Base-by-base conservation (phyloP, 176 grass and related monocot species). In the Phoenix dactylifera region DNA sequence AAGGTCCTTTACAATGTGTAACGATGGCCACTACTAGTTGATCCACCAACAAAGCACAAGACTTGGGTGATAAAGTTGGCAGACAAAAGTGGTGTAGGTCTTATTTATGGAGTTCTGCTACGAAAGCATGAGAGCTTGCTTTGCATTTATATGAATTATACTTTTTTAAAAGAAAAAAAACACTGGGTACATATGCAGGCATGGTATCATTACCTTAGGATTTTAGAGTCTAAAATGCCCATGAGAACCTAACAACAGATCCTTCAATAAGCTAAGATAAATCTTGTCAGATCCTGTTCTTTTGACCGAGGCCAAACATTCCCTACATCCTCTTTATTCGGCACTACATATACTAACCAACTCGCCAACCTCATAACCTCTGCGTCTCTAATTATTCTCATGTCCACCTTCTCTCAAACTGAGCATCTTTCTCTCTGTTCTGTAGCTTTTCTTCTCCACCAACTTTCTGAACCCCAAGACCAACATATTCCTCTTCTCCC, bases 361-460 rank as follows among this genome's bases (percentile, higher is more conserved):
- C 53, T 68, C 26, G 44, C 51, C 65, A 68, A n/a, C 16, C 25
- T 30, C 15, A 60, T 15, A 30, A 12, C n/a, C 58, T 15, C 30
- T n/a, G 25, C n/a, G 16, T 29, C 30, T 60, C 58, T 60, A 63
- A 51, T 73, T 30, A 50, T 63, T 63, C 49, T 18, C 48, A 32
- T 63, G 48, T 51, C 54, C 9, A 10, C 51, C 25, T 69, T 28
- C 4, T 57, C 26, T n/a, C 51, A 55, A 26, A 30, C 32, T 53
- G 26, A 50, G 49, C 39, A 66, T 51, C 16, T 24, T 24, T 52
- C 18, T 55, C 51, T 57, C 50, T 44, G 32, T 28, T 22, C n/a
- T 54, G 44, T 53, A 51, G 24, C 48, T 61, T 29, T 29, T 62
- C 58, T 18, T 29, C 51, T 54, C 58, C 30, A 63, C n/a, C 26